These are phyloP conservation scores for Cyberlindnera petersonii DNA, from an alignment of 805 yeast genomes.

Conservation along the genomic window DNA sequence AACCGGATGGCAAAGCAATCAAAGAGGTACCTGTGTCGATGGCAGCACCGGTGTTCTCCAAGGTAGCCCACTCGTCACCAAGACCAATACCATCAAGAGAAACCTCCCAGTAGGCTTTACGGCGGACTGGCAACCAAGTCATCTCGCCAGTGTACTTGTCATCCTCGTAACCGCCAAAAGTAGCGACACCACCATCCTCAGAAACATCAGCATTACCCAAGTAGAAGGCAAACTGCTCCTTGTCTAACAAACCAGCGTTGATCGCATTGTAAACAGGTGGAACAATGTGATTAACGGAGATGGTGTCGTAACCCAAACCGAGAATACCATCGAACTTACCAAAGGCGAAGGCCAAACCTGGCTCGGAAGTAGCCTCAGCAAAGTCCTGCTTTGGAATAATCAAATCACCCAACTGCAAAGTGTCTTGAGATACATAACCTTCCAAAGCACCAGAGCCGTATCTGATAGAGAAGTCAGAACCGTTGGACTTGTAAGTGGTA, in stretches of 20 bases:
- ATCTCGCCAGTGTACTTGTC: conserved; percentile 75
- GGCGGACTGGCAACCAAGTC: conserved; percentile 95
- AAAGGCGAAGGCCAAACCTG: conserved; percentile 96
- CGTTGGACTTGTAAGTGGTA: conserved; percentile 82
- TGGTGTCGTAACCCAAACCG: conserved; percentile 91
- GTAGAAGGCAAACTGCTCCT: conserved; percentile 83
- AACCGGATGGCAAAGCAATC: conserved; percentile 88
- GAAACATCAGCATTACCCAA: conserved; percentile 73
- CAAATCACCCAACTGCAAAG: conserved; percentile 77
- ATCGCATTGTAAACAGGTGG: conserved; percentile 95
- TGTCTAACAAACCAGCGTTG: conserved; percentile 73
- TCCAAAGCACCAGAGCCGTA: conserved; percentile 93
- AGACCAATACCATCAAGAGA: conserved; percentile 84
- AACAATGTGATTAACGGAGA: conserved; percentile 82
- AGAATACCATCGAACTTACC: conserved; percentile 98
- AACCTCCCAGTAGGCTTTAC: conserved; percentile 99
- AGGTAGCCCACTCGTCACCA: conserved; percentile 87
- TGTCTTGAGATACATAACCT: conserved; percentile 89
- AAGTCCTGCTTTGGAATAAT: conserved; percentile 85
- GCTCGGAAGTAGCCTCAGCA: conserved; percentile 96
- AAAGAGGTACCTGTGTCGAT: conserved; percentile 98
- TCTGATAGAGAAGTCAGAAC: conserved; percentile 76
- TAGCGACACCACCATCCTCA: conserved; percentile 83
- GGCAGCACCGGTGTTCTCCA: conserved; percentile 88
- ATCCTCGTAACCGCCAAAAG: conserved; percentile 91